A percentile compares a stretch with the other conserved stretches of the same genome.
Conservation (phyloP, 768 basidiomycete species). For the Kondoa malvinella region DNA sequence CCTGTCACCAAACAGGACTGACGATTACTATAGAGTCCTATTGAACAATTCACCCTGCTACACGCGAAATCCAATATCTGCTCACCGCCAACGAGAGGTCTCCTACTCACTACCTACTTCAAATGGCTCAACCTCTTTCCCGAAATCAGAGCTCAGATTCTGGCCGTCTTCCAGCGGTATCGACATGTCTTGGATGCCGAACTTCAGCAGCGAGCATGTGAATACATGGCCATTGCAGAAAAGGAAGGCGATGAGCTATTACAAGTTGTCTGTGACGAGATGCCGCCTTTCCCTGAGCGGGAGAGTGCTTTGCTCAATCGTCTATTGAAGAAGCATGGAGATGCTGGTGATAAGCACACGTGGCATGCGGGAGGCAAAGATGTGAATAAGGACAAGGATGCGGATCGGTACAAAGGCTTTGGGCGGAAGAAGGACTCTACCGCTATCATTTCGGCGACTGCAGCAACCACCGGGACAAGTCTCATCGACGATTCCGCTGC, state of each 20-base stretch:
- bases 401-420: slow-evolving; percentile 40
- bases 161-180: slow-evolving; percentile 91
- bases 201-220: slow-evolving; percentile 94
- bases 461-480: background rate
- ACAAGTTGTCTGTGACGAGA: slow-evolving; percentile 91
- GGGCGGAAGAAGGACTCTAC: slow-evolving; percentile 33
- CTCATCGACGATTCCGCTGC: background rate
- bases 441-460: background rate
- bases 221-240: slow-evolving; percentile 75
- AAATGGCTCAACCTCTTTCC: slow-evolving; percentile 99
- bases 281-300: slow-evolving; percentile 94
- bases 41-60: slow-evolving; percentile 79
- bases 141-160: slow-evolving; percentile 82
- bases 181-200: slow-evolving; percentile 95
- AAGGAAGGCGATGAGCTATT: slow-evolving; percentile 76
- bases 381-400: slow-evolving; percentile 60
- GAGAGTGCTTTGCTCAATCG: slow-evolving; percentile 75
- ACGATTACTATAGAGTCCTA: slow-evolving; percentile 45
- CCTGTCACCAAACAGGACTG: background rate
- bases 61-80: slow-evolving; percentile 94
- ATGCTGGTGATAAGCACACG: slow-evolving; percentile 72
- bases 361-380: slow-evolving; percentile 95
- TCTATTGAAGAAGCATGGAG: slow-evolving; percentile 72
- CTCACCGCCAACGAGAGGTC: slow-evolving; percentile 70
- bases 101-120: slow-evolving; percentile 90